Percentiles rank a stretch among this genome's conserved stretches.
These are phyloP conservation scores for Fusarium sp. DNA, from an alignment of 2,329 filamentous ascomycete species.

Conservation along the genomic window DNA sequence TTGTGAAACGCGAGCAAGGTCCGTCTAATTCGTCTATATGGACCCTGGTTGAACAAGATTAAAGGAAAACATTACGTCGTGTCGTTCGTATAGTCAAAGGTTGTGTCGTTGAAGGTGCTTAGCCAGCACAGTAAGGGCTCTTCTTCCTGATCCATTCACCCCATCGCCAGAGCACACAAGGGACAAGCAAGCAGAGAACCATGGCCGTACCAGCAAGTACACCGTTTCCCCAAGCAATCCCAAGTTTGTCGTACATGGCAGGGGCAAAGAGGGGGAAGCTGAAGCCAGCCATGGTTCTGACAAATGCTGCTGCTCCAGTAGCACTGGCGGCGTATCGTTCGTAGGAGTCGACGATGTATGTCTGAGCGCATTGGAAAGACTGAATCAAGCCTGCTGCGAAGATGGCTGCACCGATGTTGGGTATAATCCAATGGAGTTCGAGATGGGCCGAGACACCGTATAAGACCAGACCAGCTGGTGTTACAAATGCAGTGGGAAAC, in stretches of 20 bases:
- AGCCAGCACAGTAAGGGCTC: slow-evolving; percentile 36
- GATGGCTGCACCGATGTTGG: slow-evolving; percentile 66
- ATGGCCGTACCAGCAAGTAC: slow-evolving; percentile 48
- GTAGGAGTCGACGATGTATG: slow-evolving; percentile 68
- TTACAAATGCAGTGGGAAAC: slow-evolving; percentile 52
- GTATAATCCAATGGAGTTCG: slow-evolving; percentile 62
- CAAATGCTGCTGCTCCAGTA: slow-evolving; percentile 65
- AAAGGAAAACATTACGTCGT: background rate
- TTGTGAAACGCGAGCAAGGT: background rate
- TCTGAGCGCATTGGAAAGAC: slow-evolving; percentile 68
- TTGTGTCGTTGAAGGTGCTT: background rate
- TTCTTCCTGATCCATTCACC: slow-evolving; percentile 36
- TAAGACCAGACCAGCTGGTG: slow-evolving; percentile 61
- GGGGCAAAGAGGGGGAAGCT: slow-evolving; percentile 69
- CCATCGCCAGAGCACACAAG: slow-evolving; percentile 32
- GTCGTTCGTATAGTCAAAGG: background rate
- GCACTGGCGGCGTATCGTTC: slow-evolving; percentile 52
- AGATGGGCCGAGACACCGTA: slow-evolving; percentile 61
- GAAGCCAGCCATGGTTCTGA: slow-evolving; percentile 67
- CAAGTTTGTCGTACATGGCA: slow-evolving; percentile 51
- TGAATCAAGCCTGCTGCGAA: slow-evolving; percentile 64
- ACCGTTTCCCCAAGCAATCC: slow-evolving; percentile 59
- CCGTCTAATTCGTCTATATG: background rate
- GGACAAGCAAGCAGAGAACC: slow-evolving; percentile 31
- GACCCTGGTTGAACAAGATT: background rate